Percentiles rank a stretch among this genome's conserved stretches.
Conservation (phyloP, 2,329 filamentous ascomycete genomes). For the Atkinsonella texensis region DNA sequence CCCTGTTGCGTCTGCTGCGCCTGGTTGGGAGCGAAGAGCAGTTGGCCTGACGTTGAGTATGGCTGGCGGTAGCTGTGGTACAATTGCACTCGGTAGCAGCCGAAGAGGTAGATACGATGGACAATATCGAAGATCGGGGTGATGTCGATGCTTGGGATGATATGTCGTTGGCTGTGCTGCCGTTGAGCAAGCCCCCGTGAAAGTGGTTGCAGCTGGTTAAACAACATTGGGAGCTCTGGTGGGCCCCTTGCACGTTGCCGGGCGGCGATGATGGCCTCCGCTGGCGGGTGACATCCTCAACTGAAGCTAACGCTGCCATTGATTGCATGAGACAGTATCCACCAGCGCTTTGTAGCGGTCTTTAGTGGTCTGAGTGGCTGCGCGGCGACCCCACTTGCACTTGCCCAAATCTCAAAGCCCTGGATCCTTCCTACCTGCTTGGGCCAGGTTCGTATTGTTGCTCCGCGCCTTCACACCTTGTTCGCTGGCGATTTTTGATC, state of each 20-base stretch:
- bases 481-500: background rate
- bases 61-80: conserved; percentile 8
- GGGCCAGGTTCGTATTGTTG: background rate
- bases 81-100: conserved; percentile 1
- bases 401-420: background rate
- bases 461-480: background rate
- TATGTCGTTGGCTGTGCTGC: conserved; percentile 14
- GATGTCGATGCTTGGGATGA: conserved; percentile 13
- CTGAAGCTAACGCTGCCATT: conserved; percentile 7
- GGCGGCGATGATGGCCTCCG: conserved; percentile 18
- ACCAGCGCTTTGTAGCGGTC: background rate
- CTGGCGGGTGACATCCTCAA: conserved; percentile 5
- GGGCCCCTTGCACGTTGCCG: conserved; percentile 24
- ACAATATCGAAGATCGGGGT: background rate
- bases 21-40: conserved; percentile 2
- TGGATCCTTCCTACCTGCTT: background rate
- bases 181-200: conserved; percentile 12
- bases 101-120: background rate
- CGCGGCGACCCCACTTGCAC: conserved; percentile 1
- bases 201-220: conserved; percentile 21
- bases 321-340: background rate
- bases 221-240: conserved; percentile 31
- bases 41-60: conserved; percentile 7
- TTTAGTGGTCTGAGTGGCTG: conserved; percentile 2
- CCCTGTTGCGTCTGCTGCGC: conserved; percentile 28